Evolutionary conservation across 2,329 filamentous ascomycete species (phyloP), one percentile per base, ranked within the genome.

Genomic region (Byssoonygena ceratinophila): DNA sequence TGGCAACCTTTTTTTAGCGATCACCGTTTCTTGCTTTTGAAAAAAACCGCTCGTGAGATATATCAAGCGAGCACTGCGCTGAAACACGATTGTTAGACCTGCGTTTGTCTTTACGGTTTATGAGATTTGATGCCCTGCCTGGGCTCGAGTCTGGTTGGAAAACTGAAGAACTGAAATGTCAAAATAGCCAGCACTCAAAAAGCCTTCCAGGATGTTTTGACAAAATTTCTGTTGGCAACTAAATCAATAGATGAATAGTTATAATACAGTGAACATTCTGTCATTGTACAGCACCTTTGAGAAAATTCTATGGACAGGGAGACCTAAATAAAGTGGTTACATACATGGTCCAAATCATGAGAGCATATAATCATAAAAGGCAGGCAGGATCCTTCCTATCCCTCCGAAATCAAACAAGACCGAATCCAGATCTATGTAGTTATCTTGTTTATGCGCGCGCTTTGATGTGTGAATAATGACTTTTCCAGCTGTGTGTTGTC

Each of bases 321-420:
- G 20, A 36, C 8, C 46, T 49, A 49, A 12, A 14, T 14, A 29
- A 39, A 39, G 4, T 39, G 34, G 20, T 27, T 49, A 49, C 46
- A 49, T 49, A 39, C 14, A 47, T 14, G 31, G 34, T 29, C 23
- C 32, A 49, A 37, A 49, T 49, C 34, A 39, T 49, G 12, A 49
- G 16, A 47, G n/a, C 20, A 40, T 40, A 20, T 16, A 22, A 40
- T 49, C 46, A 18, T 49, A 32, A 49, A 3, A 40, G n/a, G 16
- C 11, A 40, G 34, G 25, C 23, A 23, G 23, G 36, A 18, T 12
- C 1, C 4, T 9, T 22, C 37, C 37, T 12, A 29, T 18, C n/a
- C 32, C 34, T 6, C 20, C 20, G n/a, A 11, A 14, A 25, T 49
- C 46, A 31, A 40, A 23, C 45, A 47, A 40, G 34, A 49, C 46